phyloP scores from a whole-genome alignment of 202 grass and related monocot genomes.

The Eragrostis tef region DNA sequence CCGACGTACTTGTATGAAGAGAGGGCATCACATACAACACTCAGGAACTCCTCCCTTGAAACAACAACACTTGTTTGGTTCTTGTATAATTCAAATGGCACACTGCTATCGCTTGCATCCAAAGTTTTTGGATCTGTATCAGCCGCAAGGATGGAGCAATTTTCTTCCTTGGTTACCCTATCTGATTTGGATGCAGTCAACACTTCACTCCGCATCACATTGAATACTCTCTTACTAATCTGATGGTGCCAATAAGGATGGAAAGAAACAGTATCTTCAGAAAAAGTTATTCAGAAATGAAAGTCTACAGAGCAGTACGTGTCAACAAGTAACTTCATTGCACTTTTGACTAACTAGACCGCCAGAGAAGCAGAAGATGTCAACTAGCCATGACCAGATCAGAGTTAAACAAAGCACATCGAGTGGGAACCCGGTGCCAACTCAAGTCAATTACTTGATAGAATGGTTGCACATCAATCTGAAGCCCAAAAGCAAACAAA shows the following conservation, averaged over 20 bases:
- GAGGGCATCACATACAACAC: constrained; percentile 80
- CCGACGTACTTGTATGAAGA: constrained; percentile 87
- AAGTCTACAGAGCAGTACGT: constrained; percentile 10
- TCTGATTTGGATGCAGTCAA: constrained; percentile 45
- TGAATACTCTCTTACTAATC: constrained; percentile 95
- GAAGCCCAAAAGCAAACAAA: constrained; percentile 30
- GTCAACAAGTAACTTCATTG: constrained; percentile 33
- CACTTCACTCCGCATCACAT: constrained; percentile 65
- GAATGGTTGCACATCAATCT: constrained; percentile 28
- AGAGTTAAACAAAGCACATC: constrained; percentile 20
- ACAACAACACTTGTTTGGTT: constrained; percentile 75
- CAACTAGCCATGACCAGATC: constrained; percentile 45
- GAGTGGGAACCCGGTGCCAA: constrained; percentile 27
- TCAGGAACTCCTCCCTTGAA: constrained; percentile 74
- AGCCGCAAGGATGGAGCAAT: constrained; percentile 1
- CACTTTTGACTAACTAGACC: constrained; percentile 20
- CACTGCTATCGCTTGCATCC: constrained; percentile 46
- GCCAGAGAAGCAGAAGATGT: constrained; percentile 20
- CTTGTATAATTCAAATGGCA: constrained; percentile 92
- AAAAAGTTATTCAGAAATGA: not conserved
- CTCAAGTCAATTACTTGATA: constrained; percentile 47
- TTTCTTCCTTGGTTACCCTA: constrained; percentile 35
- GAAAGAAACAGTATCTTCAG: not conserved
- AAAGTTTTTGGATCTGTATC: constrained; percentile 34
- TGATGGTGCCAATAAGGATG: constrained; percentile 39